Evolutionary conservation across 208 protist genomes (phyloP).

Genomic region (Trypanosoma lewisi): DNA sequence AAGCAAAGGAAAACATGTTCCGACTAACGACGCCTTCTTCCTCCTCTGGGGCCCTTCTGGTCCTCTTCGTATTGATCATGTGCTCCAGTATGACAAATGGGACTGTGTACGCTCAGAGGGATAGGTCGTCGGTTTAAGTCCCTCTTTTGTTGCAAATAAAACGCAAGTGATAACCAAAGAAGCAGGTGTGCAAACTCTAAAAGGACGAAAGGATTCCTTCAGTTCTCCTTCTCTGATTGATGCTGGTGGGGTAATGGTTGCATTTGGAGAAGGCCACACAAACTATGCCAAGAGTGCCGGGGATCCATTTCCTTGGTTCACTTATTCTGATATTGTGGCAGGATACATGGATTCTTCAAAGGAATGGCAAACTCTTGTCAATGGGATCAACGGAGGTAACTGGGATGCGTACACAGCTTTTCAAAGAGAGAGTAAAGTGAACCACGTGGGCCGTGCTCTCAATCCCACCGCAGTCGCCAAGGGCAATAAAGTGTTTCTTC

Average conservation of each 20-base stretch:
- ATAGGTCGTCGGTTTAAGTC: neutral
- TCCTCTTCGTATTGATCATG: no score
- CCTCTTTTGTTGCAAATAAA: neutral
- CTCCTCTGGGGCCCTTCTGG: no score
- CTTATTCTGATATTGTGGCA: neutral
- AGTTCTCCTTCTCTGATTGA: neutral
- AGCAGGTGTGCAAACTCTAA: no score
- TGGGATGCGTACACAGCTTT: neutral
- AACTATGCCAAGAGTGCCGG: neutral
- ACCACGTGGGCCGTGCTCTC: neutral
- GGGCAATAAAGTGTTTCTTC: neutral
- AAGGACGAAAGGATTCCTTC: neutral
- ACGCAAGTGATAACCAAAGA: neutral
- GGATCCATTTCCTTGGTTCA: neutral
- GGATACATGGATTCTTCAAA: neutral
- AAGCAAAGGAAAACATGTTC: no score
- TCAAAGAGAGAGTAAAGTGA: neutral
- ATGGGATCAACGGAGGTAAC: neutral
- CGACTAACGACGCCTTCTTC: no score
- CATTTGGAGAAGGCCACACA: neutral
- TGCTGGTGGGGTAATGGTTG: neutral
- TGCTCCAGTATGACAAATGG: neutral
- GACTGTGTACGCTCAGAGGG: no score
- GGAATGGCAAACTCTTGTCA: neutral
- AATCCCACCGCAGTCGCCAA: neutral